These are phyloP conservation scores for Allium sativum DNA, from an alignment of 106 monocot species.

Conservation along the genomic window DNA sequence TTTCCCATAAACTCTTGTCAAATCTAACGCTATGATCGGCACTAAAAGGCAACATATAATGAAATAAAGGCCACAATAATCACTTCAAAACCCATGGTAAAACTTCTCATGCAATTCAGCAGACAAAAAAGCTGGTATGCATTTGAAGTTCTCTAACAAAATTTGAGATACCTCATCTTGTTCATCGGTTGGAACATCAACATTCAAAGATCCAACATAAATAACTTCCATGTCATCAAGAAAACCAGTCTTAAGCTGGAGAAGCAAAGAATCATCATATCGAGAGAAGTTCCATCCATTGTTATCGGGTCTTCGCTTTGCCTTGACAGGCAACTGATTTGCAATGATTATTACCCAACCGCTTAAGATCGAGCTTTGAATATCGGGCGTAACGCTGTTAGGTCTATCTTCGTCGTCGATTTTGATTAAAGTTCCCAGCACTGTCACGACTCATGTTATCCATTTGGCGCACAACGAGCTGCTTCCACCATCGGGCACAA, in stretches of 20 bases:
- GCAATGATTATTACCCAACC: slow-evolving; percentile 81
- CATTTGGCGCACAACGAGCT: slow-evolving; percentile 6
- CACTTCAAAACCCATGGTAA: slow-evolving; percentile 76
- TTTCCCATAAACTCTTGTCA: slow-evolving; percentile 50
- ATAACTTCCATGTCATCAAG: slow-evolving; percentile 89
- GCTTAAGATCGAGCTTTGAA: slow-evolving; percentile 45
- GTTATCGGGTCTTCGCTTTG: slow-evolving; percentile 49
- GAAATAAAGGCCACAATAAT: slow-evolving; percentile 62
- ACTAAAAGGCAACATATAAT: slow-evolving; percentile 53
- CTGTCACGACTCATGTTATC: slow-evolving; percentile 14
- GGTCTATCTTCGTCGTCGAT: slow-evolving; percentile 18
- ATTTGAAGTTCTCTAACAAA: slow-evolving; percentile 49
- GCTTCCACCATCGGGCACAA: slow-evolving; percentile 1
- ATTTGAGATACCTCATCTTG: slow-evolving; percentile 50
- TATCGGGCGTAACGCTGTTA: slow-evolving; percentile 35
- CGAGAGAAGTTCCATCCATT: slow-evolving; percentile 63
- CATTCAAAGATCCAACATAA: slow-evolving; percentile 48
- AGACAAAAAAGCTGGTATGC: slow-evolving; percentile 51
- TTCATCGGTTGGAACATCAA: slow-evolving; percentile 24
- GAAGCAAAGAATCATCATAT: slow-evolving; percentile 86
- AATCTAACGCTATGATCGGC: slow-evolving; percentile 30
- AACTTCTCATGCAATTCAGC: slow-evolving; percentile 30
- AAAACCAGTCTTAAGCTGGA: slow-evolving; percentile 80
- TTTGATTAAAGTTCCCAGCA: slow-evolving; percentile 14
- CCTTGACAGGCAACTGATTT: slow-evolving; percentile 67